These are phyloP conservation scores for Crithidia fasciculata DNA, from an alignment of 208 protist species.

Conservation along the genomic window DNA sequence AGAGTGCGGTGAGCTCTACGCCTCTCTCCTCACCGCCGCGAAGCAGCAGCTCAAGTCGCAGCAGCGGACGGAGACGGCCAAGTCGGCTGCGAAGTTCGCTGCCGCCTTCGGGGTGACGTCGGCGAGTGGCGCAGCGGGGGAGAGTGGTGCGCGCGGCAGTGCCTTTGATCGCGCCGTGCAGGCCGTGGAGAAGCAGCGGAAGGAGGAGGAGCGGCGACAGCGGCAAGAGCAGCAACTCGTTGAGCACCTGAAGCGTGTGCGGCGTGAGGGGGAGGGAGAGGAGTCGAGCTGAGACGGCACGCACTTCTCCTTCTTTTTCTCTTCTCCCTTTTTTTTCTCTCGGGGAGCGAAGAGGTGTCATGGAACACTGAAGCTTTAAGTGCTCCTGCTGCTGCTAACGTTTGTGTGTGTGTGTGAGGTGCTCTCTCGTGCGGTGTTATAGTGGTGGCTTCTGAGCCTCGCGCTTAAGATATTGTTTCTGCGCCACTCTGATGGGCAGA, in stretches of 20 bases:
- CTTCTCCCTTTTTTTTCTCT: not conserved
- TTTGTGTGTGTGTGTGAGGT: not conserved
- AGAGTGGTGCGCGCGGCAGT: constrained; percentile 3
- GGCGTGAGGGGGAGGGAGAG: constrained; percentile 33
- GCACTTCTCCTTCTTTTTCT: not conserved
- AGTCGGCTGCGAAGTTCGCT: constrained; percentile 79
- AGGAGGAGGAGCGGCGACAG: constrained; percentile 51
- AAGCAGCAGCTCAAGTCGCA: constrained; percentile 37
- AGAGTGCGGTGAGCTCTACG: constrained; percentile 68
- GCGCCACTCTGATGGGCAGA: too few relatives aligned
- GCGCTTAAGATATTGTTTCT: too few relatives aligned
- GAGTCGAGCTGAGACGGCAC: not conserved
- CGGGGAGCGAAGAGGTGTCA: not conserved
- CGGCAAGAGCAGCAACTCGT: constrained; percentile 68
- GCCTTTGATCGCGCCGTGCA: constrained; percentile 65
- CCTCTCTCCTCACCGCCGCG: constrained; percentile 44
- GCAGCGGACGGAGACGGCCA: constrained; percentile 46
- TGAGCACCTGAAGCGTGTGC: constrained; percentile 74
- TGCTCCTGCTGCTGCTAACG: not conserved
- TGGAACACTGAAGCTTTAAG: too few relatives aligned
- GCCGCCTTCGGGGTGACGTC: constrained; percentile 66
- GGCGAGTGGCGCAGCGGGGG: not conserved
- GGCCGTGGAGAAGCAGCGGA: constrained; percentile 48
- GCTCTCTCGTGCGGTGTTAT: too few relatives aligned
- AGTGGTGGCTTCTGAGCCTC: too few relatives aligned